Percentiles rank a stretch among this genome's conserved stretches.
Evolutionary conservation across 805 yeast genomes (phyloP).

Genomic region (Wickerhamiella azymoides): DNA sequence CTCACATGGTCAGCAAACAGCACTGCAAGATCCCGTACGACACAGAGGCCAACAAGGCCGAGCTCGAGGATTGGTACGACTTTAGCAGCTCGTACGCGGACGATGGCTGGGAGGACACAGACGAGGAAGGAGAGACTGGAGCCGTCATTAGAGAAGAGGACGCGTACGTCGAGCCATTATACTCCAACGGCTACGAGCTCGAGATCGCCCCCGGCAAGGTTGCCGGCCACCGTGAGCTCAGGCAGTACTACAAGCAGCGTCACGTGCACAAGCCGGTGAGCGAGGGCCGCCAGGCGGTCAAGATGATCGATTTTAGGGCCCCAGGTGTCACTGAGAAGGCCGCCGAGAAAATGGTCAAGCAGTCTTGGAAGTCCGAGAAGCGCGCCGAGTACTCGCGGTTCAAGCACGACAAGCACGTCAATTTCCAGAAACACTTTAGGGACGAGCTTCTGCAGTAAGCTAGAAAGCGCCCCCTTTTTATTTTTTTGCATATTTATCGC

Average conservation of each 20-base stretch:
- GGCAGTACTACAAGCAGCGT: constrained; percentile 59
- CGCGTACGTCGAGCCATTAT: constrained; percentile 26
- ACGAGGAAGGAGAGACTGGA: constrained; percentile 21
- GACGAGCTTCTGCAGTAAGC: constrained; percentile 46
- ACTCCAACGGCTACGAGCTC: constrained; percentile 52
- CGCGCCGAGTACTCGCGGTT: constrained; percentile 31
- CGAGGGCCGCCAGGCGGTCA: constrained; percentile 45
- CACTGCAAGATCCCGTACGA: constrained; percentile 89
- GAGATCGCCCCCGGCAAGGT: constrained; percentile 64
- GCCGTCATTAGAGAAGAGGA: constrained; percentile 18
- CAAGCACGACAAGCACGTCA: constrained; percentile 50
- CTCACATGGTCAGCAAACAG: constrained; percentile 72
- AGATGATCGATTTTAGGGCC: constrained; percentile 60
- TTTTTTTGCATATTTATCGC: constrained; percentile 3
- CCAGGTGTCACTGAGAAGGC: constrained; percentile 22
- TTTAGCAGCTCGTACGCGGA: constrained; percentile 48
- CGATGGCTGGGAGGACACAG: constrained; percentile 28
- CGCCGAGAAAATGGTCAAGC: constrained; percentile 33
- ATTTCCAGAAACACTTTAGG: constrained; percentile 74
- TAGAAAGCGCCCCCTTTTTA: no score
- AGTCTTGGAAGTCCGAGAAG: constrained; percentile 48
- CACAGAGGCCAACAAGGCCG: constrained; percentile 56
- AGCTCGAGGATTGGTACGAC: constrained; percentile 72
- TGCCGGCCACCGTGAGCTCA: constrained; percentile 69
- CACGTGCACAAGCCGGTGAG: constrained; percentile 35